phyloP scores from a whole-genome alignment of 1,139 yeast genomes.

The Candida sanyaensis region DNA sequence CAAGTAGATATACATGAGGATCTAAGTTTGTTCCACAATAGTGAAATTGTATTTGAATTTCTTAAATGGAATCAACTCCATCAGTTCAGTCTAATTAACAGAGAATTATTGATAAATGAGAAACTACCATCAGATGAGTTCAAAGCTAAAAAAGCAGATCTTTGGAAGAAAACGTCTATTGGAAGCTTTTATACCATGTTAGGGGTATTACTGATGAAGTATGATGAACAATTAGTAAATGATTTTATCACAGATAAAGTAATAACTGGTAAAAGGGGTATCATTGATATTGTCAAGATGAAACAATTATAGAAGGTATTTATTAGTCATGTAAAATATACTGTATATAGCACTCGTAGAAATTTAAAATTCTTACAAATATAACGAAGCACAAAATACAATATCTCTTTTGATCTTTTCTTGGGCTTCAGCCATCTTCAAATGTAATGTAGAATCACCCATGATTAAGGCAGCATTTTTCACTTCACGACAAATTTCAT shows the following conservation, averaged over 20 bases:
- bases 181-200: constrained; percentile 44
- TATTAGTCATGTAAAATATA: neutral
- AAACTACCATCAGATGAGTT: constrained; percentile 10
- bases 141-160: constrained; percentile 12
- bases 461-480: constrained; percentile 92
- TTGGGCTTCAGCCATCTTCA: constrained; percentile 90
- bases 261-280: constrained; percentile 28
- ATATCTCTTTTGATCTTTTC: constrained; percentile 95
- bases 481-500: constrained; percentile 93
- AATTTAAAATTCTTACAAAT: constrained; percentile 48
- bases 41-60: constrained; percentile 28
- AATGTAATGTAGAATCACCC: constrained; percentile 86
- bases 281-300: constrained; percentile 17
- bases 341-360: neutral
- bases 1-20: constrained; percentile 26
- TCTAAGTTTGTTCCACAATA: constrained; percentile 19
- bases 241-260: constrained; percentile 23
- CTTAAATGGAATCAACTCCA: constrained; percentile 35
- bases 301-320: neutral
- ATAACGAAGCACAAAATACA: constrained; percentile 94
- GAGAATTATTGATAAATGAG: constrained; percentile 7
- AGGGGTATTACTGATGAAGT: constrained; percentile 37
- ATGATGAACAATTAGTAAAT: constrained; percentile 19
- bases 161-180: constrained; percentile 29
- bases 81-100: constrained; percentile 9